These are phyloP conservation scores for Brasenia schreberi DNA, from an alignment of 164 flowering plant genomes.

Conservation along the genomic window DNA sequence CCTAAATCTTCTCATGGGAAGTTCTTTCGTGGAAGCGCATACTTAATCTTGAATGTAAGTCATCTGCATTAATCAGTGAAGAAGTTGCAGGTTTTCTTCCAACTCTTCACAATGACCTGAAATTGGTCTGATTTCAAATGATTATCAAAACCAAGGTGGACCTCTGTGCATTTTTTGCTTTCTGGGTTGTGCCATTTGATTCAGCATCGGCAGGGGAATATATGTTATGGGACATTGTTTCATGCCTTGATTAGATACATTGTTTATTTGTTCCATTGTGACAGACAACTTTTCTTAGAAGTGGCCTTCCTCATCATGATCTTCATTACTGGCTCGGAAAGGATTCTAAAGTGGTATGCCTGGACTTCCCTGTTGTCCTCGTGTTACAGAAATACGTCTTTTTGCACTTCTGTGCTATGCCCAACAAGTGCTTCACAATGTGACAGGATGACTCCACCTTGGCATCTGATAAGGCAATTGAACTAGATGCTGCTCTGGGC, in stretches of 20 bases:
- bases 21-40: slow-evolving; percentile 53
- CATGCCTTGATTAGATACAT: slow-evolving; percentile 2
- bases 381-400: too few relatives aligned
- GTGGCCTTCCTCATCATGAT: slow-evolving; percentile 37
- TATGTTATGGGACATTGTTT: not conserved
- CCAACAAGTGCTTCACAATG: not conserved
- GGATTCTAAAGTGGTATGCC: slow-evolving; percentile 32
- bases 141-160: too few relatives aligned
- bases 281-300: slow-evolving; percentile 43
- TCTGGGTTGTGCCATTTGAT: not conserved
- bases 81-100: not conserved
- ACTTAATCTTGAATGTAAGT: slow-evolving; percentile 47
- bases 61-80: not conserved
- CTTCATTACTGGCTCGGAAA: slow-evolving; percentile 70
- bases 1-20: slow-evolving; percentile 46
- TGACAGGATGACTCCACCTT: slow-evolving; percentile 37
- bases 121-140: too few relatives aligned
- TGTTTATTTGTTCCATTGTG: slow-evolving; percentile 7
- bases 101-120: too few relatives aligned
- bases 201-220: not conserved
- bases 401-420: not conserved
- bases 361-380: too few relatives aligned
- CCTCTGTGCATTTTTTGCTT: too few relatives aligned
- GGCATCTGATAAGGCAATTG: slow-evolving; percentile 58
- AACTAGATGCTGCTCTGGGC: slow-evolving; percentile 51